Percentiles rank a stretch among this genome's conserved stretches.
Evolutionary conservation across 306 rosid species (phyloP).

Genomic region (Medicago truncatula): MtrunA17r5.0-ANR NC_053043.1:35048001-35048500

Average conservation of each 20-base stretch:
- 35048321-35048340: constrained; percentile 78
- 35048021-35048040: constrained; percentile 55
- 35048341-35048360: constrained; percentile 85
- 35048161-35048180: constrained; percentile 63
- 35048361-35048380: constrained; percentile 85
- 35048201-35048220: constrained; percentile 84
- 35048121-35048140: constrained; percentile 55
- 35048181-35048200: constrained; percentile 68
- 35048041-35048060: constrained; percentile 58
- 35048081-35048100: constrained; percentile 53
- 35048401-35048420: constrained; percentile 98
- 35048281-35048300: constrained; percentile 73
- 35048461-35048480: constrained; percentile 78
- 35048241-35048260: constrained; percentile 65
- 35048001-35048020: constrained; percentile 55
- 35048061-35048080: constrained; percentile 51
- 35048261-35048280: constrained; percentile 63
- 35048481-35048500: constrained; percentile 93
- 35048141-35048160: constrained; percentile 58
- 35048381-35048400: constrained; percentile 90
- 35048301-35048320: constrained; percentile 53
- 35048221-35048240: constrained; percentile 82
- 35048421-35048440: constrained; percentile 94
- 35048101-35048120: constrained; percentile 55
- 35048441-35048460: constrained; percentile 89